Percentiles rank a stretch among this genome's conserved stretches.
Evolutionary conservation across 805 yeast genomes (phyloP).

Genomic region (Myxozyma nipponensis): DNA sequence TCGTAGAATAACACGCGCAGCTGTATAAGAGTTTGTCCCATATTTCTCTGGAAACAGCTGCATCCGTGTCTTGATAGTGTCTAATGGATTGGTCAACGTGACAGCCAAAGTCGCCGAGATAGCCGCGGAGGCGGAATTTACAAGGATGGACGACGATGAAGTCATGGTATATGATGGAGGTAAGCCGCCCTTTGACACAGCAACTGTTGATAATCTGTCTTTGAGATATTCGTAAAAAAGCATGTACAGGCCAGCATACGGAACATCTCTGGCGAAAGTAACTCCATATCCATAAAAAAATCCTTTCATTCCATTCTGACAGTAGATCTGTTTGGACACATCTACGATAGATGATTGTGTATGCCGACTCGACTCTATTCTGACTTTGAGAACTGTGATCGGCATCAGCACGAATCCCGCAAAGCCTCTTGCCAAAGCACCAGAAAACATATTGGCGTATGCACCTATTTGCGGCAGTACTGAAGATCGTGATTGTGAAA

Average conservation of each 20-base stretch:
- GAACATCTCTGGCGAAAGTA: slow-evolving; percentile 86
- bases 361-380: slow-evolving; percentile 79
- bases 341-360: slow-evolving; percentile 59
- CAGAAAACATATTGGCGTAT: slow-evolving; percentile 66
- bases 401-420: slow-evolving; percentile 95
- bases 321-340: slow-evolving; percentile 56
- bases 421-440: slow-evolving; percentile 70
- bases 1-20: slow-evolving; percentile 36
- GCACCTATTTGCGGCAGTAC: slow-evolving; percentile 69
- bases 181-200: not conserved
- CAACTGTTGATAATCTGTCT: slow-evolving; percentile 29
- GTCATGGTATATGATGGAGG: slow-evolving; percentile 9
- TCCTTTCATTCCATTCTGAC: slow-evolving; percentile 54
- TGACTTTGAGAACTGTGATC: slow-evolving; percentile 80
- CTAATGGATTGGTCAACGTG: slow-evolving; percentile 88
- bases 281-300: slow-evolving; percentile 87
- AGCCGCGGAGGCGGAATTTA: slow-evolving; percentile 75
- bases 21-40: slow-evolving; percentile 43
- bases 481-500: slow-evolving; percentile 34
- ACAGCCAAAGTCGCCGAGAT: slow-evolving; percentile 77
- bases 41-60: slow-evolving; percentile 61
- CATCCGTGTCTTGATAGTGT: slow-evolving; percentile 86
- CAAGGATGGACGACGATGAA: slow-evolving; percentile 47
- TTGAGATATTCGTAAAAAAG: slow-evolving; percentile 77
- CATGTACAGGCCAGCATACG: slow-evolving; percentile 92